phyloP scores from a whole-genome alignment of 805 yeast genomes.

The Candida glaebosa region DNA sequence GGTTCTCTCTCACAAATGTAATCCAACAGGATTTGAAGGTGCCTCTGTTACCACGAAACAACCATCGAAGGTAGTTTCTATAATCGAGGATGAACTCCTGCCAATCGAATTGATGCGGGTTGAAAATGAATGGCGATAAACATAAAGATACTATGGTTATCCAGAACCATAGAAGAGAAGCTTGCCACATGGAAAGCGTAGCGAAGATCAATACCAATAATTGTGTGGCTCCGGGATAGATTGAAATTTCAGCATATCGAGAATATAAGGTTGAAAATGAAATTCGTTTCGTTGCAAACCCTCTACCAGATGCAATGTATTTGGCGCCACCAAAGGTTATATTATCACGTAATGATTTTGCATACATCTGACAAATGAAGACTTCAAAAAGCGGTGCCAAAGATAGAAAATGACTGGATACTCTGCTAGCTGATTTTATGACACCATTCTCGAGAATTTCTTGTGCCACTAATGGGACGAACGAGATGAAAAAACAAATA shows the following conservation, averaged over 20 bases:
- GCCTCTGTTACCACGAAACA: conserved; percentile 71
- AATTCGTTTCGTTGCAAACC: conserved; percentile 81
- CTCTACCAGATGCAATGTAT: conserved; percentile 91
- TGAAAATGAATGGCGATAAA: conserved; percentile 49
- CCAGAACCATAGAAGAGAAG: conserved; percentile 60
- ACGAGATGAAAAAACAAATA: conserved; percentile 89
- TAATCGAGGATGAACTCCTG: conserved; percentile 48
- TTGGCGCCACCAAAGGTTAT: conserved; percentile 88
- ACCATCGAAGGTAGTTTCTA: conserved; percentile 60
- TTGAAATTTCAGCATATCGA: conserved; percentile 70
- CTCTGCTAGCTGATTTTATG: conserved; percentile 67
- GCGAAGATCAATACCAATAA: conserved; percentile 72
- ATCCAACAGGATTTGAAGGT: conserved; percentile 78
- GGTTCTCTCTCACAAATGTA: conserved; percentile 43
- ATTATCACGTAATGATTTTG: conserved; percentile 71
- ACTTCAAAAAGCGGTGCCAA: conserved; percentile 92
- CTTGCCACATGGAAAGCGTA: conserved; percentile 77
- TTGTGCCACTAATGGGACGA: conserved; percentile 82
- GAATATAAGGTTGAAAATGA: conserved; percentile 72
- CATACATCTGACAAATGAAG: conserved; percentile 90
- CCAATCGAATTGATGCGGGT: conserved; percentile 52
- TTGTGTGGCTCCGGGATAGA: conserved; percentile 72
- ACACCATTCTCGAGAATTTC: conserved; percentile 85
- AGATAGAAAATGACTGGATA: conserved; percentile 73
- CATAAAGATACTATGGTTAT: conserved; percentile 45